A percentile compares a stretch with the other conserved stretches of the same genome.
phyloP scores from a whole-genome alignment of 371 early-diverging fungal genomes.

The Nosema muscidifuracis region DNA sequence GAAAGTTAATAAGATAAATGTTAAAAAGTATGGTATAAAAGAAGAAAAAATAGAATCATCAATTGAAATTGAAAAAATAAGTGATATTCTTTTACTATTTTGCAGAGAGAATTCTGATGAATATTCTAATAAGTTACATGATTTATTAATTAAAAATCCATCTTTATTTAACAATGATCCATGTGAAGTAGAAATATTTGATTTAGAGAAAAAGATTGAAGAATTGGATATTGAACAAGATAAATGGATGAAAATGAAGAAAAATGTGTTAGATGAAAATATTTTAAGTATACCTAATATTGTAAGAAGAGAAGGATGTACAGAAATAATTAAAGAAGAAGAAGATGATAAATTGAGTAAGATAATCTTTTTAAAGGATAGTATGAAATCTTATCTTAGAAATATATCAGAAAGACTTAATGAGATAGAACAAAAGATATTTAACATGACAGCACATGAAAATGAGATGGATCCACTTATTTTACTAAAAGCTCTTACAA shows the following conservation, averaged over 20 bases:
- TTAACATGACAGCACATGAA: background rate
- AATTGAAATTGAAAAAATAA: too few species aligned
- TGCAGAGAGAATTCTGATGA: background rate
- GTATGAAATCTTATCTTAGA: background rate
- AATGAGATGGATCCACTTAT: background rate
- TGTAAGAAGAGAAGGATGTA: background rate
- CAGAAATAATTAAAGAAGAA: background rate
- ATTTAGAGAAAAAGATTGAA: background rate
- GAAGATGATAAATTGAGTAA: background rate
- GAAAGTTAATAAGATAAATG: too few species aligned
- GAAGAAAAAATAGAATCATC: too few species aligned
- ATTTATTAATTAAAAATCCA: background rate
- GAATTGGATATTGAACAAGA: background rate
- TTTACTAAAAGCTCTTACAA: background rate
- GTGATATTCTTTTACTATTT: background rate
- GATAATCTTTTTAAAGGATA: background rate
- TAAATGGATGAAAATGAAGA: background rate
- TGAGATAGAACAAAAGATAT: background rate
- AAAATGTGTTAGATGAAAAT: background rate
- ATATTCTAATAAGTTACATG: background rate
- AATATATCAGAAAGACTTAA: background rate
- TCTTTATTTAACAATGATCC: background rate
- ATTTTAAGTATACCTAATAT: background rate
- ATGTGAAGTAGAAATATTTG: background rate
- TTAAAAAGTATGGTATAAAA: too few species aligned